Conservation (phyloP, 768 basidiomycete species). For the Phanerochaete carnosa region DNA sequence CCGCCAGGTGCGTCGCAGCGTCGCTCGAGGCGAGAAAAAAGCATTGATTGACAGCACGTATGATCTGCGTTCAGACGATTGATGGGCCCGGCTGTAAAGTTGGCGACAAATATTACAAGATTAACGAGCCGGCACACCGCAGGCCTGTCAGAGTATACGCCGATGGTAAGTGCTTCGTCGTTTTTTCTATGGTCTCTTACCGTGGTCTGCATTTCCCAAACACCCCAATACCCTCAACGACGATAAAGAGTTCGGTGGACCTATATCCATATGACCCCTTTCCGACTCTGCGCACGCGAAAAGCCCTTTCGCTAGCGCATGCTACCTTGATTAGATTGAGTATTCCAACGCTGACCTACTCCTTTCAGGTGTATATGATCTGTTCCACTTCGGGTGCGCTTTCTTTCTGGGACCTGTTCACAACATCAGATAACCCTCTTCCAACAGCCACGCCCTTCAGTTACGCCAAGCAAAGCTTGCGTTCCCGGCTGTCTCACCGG, state of each 20-base stretch:
- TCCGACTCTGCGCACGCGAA: too few species aligned
- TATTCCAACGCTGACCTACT: neutral
- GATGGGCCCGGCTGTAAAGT: constrained; percentile 54
- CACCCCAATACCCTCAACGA: too few species aligned
- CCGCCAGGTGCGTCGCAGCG: constrained; percentile 8
- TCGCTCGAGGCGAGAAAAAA: neutral
- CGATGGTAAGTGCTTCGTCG: constrained; percentile 59
- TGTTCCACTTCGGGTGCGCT: constrained; percentile 91
- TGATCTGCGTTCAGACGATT: constrained; percentile 48
- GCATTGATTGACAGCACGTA: neutral
- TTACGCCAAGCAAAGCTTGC: constrained; percentile 94
- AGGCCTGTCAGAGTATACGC: constrained; percentile 90
- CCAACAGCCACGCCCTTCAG: constrained; percentile 82
- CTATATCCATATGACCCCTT: too few species aligned
- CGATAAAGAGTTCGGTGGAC: too few species aligned
- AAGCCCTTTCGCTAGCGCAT: too few species aligned
- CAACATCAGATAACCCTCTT: constrained; percentile 1
- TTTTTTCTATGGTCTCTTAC: neutral
- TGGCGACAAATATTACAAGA: constrained; percentile 54
- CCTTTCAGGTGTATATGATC: constrained; percentile 81
- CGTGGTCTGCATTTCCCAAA: neutral
- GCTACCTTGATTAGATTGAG: too few species aligned
- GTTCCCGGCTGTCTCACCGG: constrained; percentile 42
- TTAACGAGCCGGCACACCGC: constrained; percentile 78
- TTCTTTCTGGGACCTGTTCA: neutral